Base-by-base conservation (phyloP, 306 rosid genomes). In the Prunus armeniaca region DNA sequence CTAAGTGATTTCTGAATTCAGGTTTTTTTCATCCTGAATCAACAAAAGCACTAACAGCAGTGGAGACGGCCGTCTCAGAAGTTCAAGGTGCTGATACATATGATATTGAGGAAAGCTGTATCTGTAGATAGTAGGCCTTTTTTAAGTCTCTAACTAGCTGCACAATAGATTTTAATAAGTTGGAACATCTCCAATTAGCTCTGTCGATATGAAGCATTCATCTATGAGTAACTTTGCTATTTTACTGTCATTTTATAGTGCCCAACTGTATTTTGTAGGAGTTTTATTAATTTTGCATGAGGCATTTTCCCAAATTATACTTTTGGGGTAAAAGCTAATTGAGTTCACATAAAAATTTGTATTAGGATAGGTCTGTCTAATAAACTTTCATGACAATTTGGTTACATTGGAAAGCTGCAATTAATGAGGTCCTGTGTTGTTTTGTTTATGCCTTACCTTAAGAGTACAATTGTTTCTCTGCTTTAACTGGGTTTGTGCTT, bases 21-120 rank as follows among this genome's bases (percentile, higher is more conserved):
- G 97, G 97, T 57, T 84, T 88, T 82, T 79, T 67, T 78, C 82
- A 89, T 46, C 72, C 79, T 71, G 87, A 84, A 76, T 77, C 84
- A 0, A 63, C 71, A 70, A 76, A 75, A 73, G 85, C 79, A 20
- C 69, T 75, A 46, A 72, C 61, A 24, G 81, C 78, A 7, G 79
- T 71, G n/a, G 91, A 82, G 65, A 73, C 78, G 19, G 72, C 65
- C 73, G 78, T n/a, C 17, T 66, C 68, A 13, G 85, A 69, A 77
- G 91, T 60, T 76, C 80, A 85, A 87, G 98, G 91, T 91, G 73
- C 77, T 65, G 66, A 34, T 58, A 70, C 6, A 67, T 70, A 74
- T 72, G 55, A 28, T 80, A 57, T 27, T 28, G 45, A 22, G 49
- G 55, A 57, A 51, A 51, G 20, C 68, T 24, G 10, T 60, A 45